A percentile compares a stretch with the other conserved stretches of the same genome.
Evolutionary conservation across 352 stramenopile species (phyloP).

Genomic region (Phytophthora citrophthora): DNA sequence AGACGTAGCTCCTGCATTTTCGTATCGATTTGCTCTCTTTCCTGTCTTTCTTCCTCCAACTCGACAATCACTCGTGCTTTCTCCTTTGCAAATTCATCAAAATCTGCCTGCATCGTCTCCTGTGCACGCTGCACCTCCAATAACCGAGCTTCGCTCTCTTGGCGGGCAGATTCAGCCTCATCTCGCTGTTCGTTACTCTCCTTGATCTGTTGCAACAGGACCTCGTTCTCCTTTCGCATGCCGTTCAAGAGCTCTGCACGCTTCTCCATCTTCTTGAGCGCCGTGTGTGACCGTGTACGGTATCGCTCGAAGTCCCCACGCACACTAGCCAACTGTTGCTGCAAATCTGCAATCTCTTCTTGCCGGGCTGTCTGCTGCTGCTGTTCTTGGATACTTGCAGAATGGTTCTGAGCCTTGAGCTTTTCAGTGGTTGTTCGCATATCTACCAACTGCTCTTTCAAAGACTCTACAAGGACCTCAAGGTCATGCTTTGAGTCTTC

Average conservation of each 20-base stretch:
- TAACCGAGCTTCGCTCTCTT: conserved; percentile 19
- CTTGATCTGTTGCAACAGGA: conserved; percentile 34
- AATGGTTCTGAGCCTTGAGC: conserved; percentile 24
- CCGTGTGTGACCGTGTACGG: conserved; percentile 64
- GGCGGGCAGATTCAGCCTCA: conserved; percentile 17
- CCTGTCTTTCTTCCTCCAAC: conserved; percentile 30
- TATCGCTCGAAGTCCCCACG: conserved; percentile 75
- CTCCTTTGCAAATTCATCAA: conserved; percentile 42
- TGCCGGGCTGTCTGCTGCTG: conserved; percentile 31
- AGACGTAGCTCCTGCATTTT: conserved; percentile 24
- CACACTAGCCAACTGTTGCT: conserved; percentile 44
- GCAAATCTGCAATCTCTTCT: conserved; percentile 35
- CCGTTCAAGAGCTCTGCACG: conserved; percentile 77
- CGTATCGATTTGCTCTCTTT: conserved; percentile 18
- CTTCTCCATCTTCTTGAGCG: conserved; percentile 86
- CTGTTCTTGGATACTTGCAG: conserved; percentile 23
- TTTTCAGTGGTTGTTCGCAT: too few relatives aligned
- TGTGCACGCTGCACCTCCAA: conserved; percentile 39
- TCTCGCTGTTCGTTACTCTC: conserved; percentile 28
- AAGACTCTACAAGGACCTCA: conserved; percentile 23
- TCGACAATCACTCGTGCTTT: conserved; percentile 23
- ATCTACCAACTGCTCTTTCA: conserved; percentile 37
- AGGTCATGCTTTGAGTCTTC: conserved; percentile 27
- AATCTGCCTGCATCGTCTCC: conserved; percentile 46
- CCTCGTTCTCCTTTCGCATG: conserved; percentile 81